Base-by-base conservation (phyloP, 2,329 filamentous ascomycete species). In the Penicillium concentricum region DNA sequence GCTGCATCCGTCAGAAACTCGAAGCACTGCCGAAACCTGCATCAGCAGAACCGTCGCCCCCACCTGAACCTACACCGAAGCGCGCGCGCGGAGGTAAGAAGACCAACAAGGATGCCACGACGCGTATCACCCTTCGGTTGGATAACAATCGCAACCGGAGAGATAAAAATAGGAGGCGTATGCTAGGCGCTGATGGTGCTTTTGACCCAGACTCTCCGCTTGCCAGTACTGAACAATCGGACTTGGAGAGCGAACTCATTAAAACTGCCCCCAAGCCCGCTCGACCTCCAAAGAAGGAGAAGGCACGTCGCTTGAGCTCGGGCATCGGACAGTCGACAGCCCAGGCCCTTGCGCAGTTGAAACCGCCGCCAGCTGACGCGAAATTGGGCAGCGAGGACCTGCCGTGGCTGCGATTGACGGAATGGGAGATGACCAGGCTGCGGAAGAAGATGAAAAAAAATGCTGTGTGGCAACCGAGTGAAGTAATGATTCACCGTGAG, bases 361-460 rank as follows among this genome's bases (percentile, higher is more conserved):
- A 81, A 15, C 82, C 84, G 16, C 85, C 85, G 10, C 85, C 85
- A 15, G 73, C 80, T 20, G 82, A 86, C 68, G 84, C 85, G 8
- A 76, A 76, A 52, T 78, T 82, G 24, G 85, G 85, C 44, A 86
- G 84, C 71, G 81, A 82, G 66, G 82, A 82, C 73, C 75, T 81
- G 58, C 85, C 85, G 2, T 88, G 85, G 85, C 77, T 84, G 64
- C 83, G 84, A 56, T 73, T 88, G 60, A 87, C 85, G 3, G 85
- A 87, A 62, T 88, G 82, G 75, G 85, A 88, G 66, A 86, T 88
- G 84, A 85, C 84, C 5, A 84, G 82, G 50, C 72, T 88, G 24
- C 79, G 85, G 51, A 87, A 87, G 71, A 81, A 84, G 62, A 88
- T 88, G 85, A 88, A 88, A 76, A 88, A 88, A 76, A 88, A 88